These are phyloP conservation scores for Oehlia diaphana DNA, from an alignment of 192 early-diverging fungal genomes.

Conservation along the genomic window DNA sequence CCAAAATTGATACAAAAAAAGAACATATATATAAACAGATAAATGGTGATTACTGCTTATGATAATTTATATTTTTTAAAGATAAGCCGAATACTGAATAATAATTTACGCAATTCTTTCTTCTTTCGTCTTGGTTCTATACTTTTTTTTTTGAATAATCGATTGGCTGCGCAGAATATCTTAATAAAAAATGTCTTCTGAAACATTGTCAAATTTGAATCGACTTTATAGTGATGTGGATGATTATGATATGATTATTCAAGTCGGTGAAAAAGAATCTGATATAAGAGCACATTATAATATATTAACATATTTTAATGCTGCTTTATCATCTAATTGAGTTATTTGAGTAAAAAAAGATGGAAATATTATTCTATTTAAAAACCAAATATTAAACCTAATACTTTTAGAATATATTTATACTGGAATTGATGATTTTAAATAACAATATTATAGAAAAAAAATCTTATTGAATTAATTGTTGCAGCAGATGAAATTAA, in stretches of 20 bases:
- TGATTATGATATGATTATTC: constrained; percentile 18
- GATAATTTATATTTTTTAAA: too few species aligned
- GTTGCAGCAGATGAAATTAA: constrained; percentile 15
- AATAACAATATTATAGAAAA: not conserved
- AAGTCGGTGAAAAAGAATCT: constrained; percentile 12
- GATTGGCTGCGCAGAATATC: too few species aligned
- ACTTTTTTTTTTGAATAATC: too few species aligned
- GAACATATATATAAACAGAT: too few species aligned
- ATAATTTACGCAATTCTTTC: too few species aligned
- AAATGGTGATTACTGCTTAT: too few species aligned
- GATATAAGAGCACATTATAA: constrained; percentile 14
- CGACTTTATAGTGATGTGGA: not conserved
- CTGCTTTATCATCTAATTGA: constrained; percentile 6
- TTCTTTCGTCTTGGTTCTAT: too few species aligned
- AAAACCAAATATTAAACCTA: constrained; percentile 21
- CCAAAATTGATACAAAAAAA: too few species aligned
- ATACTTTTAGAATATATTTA: constrained; percentile 15
- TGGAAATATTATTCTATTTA: not conserved
- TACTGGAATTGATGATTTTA: not conserved
- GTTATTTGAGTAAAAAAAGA: constrained; percentile 17
- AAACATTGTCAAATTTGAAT: not conserved
- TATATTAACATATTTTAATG: constrained; percentile 18
- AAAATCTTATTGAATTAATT: not conserved
- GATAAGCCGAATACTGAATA: too few species aligned
- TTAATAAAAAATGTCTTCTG: not conserved